phyloP scores from a whole-genome alignment of 352 stramenopile genomes.

The Elongisporangium undulatum region DNA sequence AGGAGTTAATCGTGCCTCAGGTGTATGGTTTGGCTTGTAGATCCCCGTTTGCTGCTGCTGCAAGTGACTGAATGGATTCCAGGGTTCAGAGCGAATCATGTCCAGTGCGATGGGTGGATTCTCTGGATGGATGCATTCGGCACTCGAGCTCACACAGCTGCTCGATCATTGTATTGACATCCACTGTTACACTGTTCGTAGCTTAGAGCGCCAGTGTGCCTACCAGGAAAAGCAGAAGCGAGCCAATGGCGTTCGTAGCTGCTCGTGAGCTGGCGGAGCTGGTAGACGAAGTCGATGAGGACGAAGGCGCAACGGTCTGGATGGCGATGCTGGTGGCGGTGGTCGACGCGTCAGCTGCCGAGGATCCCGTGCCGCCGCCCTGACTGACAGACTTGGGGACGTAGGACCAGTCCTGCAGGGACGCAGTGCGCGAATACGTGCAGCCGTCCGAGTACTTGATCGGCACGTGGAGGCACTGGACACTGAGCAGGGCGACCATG shows the following conservation, averaged over 20 bases:
- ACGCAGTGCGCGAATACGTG: conserved; percentile 34
- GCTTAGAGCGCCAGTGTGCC: not conserved
- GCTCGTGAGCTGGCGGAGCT: not conserved
- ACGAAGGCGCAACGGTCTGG: conserved; percentile 22
- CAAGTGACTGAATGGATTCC: not conserved
- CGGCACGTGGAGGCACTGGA: conserved; percentile 43
- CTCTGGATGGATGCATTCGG: not conserved
- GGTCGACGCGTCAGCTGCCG: conserved; percentile 7
- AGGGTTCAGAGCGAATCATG: not conserved
- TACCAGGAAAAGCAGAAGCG: not conserved
- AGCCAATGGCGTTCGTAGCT: not conserved
- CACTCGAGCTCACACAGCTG: no score
- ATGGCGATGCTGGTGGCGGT: conserved; percentile 25
- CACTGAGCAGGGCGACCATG: conserved; percentile 29
- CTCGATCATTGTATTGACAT: not conserved
- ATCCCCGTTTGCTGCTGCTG: not conserved
- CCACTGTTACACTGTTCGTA: not conserved
- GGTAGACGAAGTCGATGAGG: conserved; percentile 10
- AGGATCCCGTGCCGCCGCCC: conserved; percentile 6
- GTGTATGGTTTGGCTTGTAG: not conserved
- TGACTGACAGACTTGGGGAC: conserved; percentile 32
- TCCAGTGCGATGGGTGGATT: not conserved
- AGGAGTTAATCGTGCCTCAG: not conserved
- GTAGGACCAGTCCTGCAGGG: conserved; percentile 46
- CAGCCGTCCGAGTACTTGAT: conserved; percentile 51